Evolutionary conservation across 331 rosid genomes (phyloP).

Genomic region (Cydonia oblonga): DNA sequence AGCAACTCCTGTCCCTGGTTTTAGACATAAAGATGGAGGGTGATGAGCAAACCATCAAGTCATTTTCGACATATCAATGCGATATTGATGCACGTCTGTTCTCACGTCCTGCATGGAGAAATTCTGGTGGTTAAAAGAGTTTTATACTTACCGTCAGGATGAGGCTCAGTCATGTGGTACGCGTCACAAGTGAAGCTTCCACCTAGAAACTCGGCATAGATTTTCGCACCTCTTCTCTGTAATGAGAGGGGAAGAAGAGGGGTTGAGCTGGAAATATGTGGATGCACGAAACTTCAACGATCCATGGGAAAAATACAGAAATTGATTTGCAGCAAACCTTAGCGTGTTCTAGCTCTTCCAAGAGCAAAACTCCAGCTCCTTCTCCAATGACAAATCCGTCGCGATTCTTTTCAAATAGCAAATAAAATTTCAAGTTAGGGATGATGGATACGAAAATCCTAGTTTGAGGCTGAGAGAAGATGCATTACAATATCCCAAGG

Average conservation of each 20-base stretch:
- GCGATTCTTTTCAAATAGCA: slow-evolving; percentile 5
- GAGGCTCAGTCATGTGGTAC: slow-evolving; percentile 8
- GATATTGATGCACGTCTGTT: too few species aligned
- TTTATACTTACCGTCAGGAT: neutral
- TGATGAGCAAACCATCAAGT: too few species aligned
- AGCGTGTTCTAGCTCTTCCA: slow-evolving; percentile 31
- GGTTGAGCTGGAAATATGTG: neutral
- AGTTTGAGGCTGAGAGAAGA: neutral
- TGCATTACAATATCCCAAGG: slow-evolving; percentile 24
- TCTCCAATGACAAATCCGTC: slow-evolving; percentile 26
- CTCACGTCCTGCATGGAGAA: too few species aligned
- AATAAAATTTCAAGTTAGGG: neutral
- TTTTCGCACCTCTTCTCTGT: slow-evolving; percentile 23
- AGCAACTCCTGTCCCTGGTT: slow-evolving; percentile 2
- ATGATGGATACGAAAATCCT: neutral
- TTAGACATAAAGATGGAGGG: too few species aligned
- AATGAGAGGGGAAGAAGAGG: neutral
- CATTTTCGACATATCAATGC: too few species aligned
- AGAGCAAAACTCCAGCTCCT: slow-evolving; percentile 26
- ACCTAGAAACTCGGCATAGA: slow-evolving; percentile 24
- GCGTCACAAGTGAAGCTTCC: slow-evolving; percentile 25
- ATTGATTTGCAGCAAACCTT: slow-evolving; percentile 12
- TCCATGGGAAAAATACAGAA: neutral
- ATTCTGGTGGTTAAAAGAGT: too few species aligned
- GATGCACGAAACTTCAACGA: neutral